Base-by-base conservation (phyloP, 345 rosid genomes). In the Draba incana region DNA sequence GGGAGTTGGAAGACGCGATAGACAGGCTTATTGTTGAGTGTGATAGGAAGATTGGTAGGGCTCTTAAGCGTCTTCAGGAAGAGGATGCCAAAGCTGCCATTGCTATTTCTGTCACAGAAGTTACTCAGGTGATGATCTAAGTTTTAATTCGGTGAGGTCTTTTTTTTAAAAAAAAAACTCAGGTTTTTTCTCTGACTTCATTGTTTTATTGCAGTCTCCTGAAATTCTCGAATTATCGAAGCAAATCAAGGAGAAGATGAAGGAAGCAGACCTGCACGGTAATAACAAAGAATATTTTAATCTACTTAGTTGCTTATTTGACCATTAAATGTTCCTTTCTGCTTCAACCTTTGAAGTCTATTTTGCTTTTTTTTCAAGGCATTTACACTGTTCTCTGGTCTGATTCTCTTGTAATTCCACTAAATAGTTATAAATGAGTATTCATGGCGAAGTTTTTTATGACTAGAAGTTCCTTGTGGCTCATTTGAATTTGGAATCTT, bases 1-100 rank as follows among this genome's bases (percentile, higher is more conserved):
- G 92, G 70, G 99, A 95, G 66, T 75, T 95, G 83, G 99, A 95
- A 82, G 98, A 92, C 60, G 92, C 92, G 10, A 95, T 95, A 38
- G 99, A 92, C 59, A 87, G 96, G 67, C 90, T 95, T 47, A 95
- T 95, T 48, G 88, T 95, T 24, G 99, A 95, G 80, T 95, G 99
- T 54, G 99, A 95, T 75, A 84, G 94, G 76, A 95, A 95, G 82
- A 94, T 94, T 62, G 84, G 85, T 67, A 85, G 99, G 77, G 99
- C 99, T 41, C 90, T 94, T 67, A 92, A 88, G 81, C 96, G 99
- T 70, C 97, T 94, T 54, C 98, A 94, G 77, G 97, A 90, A 73
- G 99, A 94, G n/a, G 99, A 94, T 71, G 98, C 99, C 9, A 94
- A 94, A 85, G 98, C 99, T 70, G 99, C 99, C 16, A 88, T 94